Evolutionary conservation across 73 alveolate species (phyloP).

Genomic region (Uronychia setigera): DNA sequence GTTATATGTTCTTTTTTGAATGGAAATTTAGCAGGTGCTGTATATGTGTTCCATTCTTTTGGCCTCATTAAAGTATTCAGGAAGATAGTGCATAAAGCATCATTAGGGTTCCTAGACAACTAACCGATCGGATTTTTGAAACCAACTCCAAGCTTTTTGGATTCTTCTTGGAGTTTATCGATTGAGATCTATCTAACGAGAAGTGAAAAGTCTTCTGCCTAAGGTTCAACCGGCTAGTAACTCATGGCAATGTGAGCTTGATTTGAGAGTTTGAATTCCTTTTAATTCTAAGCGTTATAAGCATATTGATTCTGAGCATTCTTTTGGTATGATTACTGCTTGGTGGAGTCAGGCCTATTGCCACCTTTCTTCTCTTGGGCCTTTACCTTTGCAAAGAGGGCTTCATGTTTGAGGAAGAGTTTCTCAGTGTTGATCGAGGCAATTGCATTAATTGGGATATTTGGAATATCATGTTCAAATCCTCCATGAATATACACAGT

Average conservation of each 20-base stretch:
- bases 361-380: constrained; percentile 54
- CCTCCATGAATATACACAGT: constrained; percentile 94
- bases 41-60: constrained; percentile 69
- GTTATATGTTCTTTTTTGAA: constrained; percentile 68
- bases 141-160: constrained; percentile 79
- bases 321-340: constrained; percentile 42
- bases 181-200: constrained; percentile 82
- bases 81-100: constrained; percentile 65
- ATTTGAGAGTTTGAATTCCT: constrained; percentile 43
- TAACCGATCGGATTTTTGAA: constrained; percentile 51
- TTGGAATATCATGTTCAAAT: constrained; percentile 91
- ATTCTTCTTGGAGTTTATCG: constrained; percentile 87
- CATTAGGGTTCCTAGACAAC: constrained; percentile 65
- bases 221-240: constrained; percentile 34
- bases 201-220: constrained; percentile 61
- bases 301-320: constrained; percentile 54
- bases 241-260: constrained; percentile 62
- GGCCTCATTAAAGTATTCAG: constrained; percentile 76
- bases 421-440: constrained; percentile 79
- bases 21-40: constrained; percentile 62
- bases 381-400: constrained; percentile 69
- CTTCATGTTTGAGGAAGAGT: constrained; percentile 77
- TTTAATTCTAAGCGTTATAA: constrained; percentile 54
- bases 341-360: constrained; percentile 41
- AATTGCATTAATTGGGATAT: constrained; percentile 89